Evolutionary conservation across 2,329 filamentous ascomycete genomes (phyloP).

Genomic region (Colletotrichum incanum): DNA sequence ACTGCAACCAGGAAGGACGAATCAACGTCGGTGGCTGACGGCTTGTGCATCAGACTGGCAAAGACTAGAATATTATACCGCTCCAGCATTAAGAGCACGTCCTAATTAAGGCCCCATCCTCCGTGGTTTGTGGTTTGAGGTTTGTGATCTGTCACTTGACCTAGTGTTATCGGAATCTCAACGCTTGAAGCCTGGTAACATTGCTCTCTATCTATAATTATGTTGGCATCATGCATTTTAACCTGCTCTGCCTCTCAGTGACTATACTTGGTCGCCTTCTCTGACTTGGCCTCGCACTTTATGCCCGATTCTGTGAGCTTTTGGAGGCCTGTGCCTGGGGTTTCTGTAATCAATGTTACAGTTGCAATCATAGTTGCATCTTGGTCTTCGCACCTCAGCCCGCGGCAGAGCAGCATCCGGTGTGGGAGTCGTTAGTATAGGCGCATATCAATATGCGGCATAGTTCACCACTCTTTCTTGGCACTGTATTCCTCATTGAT

Average conservation of each 20-base stretch:
- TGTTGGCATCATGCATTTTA: neutral
- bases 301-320: neutral
- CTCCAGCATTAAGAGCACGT: neutral
- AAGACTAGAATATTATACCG: neutral
- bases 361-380: neutral
- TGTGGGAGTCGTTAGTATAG: too few species aligned
- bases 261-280: neutral
- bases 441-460: neutral
- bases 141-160: slow-evolving; percentile 6
- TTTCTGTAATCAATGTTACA: neutral
- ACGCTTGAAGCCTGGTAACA: neutral
- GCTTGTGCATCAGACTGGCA: neutral
- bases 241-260: neutral
- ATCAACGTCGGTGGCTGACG: neutral
- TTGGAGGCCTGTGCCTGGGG: neutral
- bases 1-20: neutral
- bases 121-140: neutral
- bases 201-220: neutral
- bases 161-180: neutral
- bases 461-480: neutral
- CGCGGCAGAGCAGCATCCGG: neutral
- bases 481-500: neutral
- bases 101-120: neutral
- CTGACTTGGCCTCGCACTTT: neutral
- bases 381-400: neutral